These are phyloP conservation scores for Pyrenochaeta sp. DNA, from an alignment of 2,329 filamentous ascomycete species.

Conservation along the genomic window DNA sequence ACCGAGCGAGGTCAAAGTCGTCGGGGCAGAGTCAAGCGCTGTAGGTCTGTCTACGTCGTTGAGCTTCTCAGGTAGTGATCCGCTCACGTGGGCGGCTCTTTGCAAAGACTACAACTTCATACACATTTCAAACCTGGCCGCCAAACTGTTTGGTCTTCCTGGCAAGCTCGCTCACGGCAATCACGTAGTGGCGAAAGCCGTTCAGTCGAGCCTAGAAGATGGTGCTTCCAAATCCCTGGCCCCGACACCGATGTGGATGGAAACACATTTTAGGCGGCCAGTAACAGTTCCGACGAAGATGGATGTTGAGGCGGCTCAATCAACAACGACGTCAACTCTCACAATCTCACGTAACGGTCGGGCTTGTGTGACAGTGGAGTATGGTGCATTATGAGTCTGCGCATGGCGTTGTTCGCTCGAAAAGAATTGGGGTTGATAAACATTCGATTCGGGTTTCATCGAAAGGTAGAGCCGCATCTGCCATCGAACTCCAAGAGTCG, in stretches of 20 bases:
- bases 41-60: not conserved
- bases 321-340: not conserved
- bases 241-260: conserved; percentile 3
- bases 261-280: conserved; percentile 7
- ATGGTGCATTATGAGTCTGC: not conserved
- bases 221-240: not conserved
- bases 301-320: not conserved
- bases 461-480: no score
- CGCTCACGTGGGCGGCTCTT: conserved; percentile 6
- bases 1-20: not conserved
- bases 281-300: conserved; percentile 6
- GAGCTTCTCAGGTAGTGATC: conserved; percentile 3
- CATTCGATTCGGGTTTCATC: no score
- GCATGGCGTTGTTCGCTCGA: no score
- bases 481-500: no score
- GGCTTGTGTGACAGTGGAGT: conserved; percentile 1
- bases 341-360: conserved; percentile 1
- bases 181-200: conserved; percentile 6
- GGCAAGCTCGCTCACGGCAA: conserved; percentile 13
- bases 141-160: conserved; percentile 6
- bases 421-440: no score
- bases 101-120: conserved; percentile 16
- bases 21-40: not conserved
- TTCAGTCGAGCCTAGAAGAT: not conserved
- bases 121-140: conserved; percentile 5